These are phyloP conservation scores for Cymbidium sinense DNA, from an alignment of 106 monocot species.

Conservation along the genomic window DNA sequence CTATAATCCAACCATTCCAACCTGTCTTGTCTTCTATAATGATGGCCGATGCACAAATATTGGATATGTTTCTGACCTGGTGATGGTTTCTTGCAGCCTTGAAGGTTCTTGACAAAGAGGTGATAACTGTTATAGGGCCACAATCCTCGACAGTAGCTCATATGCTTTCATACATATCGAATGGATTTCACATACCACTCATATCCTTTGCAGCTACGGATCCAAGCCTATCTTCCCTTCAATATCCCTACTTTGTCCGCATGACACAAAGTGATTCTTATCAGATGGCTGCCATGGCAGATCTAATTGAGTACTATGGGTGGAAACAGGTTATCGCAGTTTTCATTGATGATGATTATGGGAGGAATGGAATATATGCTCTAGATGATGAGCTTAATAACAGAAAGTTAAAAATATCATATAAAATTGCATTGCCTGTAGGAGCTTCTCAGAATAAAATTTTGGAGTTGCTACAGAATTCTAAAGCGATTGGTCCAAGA, in stretches of 20 bases:
- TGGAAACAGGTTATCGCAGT: constrained; percentile 63
- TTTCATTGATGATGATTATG: constrained; percentile 66
- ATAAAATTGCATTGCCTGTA: constrained; percentile 41
- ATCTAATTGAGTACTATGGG: constrained; percentile 40
- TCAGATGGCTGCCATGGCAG: constrained; percentile 74
- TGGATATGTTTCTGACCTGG: neutral
- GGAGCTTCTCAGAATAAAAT: constrained; percentile 21
- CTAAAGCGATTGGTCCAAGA: constrained; percentile 39
- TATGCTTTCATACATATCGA: constrained; percentile 42
- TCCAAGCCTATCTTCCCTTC: constrained; percentile 56
- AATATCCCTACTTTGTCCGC: constrained; percentile 67
- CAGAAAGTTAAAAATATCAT: constrained; percentile 32
- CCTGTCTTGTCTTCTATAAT: neutral
- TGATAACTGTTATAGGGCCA: constrained; percentile 62
- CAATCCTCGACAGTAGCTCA: constrained; percentile 69
- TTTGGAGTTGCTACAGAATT: constrained; percentile 24
- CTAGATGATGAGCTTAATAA: constrained; percentile 40
- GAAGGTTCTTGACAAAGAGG: constrained; percentile 41
- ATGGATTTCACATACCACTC: constrained; percentile 57
- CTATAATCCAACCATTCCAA: neutral
- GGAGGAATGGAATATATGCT: constrained; percentile 37
- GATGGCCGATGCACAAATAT: neutral
- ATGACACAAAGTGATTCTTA: constrained; percentile 52
- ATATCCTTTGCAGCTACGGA: constrained; percentile 81
- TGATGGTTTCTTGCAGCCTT: constrained; percentile 33